Evolutionary conservation across 2,329 filamentous ascomycete genomes (phyloP).

Genomic region (Aspergillus arachidicola): DNA sequence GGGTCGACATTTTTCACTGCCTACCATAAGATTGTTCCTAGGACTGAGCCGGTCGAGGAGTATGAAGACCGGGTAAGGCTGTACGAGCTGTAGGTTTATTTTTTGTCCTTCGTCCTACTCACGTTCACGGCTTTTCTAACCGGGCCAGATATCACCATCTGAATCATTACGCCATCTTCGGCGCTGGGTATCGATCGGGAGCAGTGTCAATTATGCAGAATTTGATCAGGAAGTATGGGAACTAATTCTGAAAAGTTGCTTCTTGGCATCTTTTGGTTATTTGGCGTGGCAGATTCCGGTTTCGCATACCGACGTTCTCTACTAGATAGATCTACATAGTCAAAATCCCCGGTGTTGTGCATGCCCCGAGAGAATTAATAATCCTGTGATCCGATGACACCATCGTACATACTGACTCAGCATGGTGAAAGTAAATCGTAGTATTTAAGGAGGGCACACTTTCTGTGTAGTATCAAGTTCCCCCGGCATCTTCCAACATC

Average conservation of each 20-base stretch:
- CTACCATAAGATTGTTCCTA: conserved; percentile 75
- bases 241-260: not conserved
- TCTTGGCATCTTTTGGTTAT: not conserved
- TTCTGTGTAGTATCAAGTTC: not conserved
- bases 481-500: not conserved
- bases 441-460: not conserved
- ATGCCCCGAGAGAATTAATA: not conserved
- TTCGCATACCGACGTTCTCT: not conserved
- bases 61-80: conserved; percentile 80
- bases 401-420: conserved; percentile 3
- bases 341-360: not conserved
- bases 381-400: conserved; percentile 11
- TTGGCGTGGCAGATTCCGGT: not conserved
- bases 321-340: not conserved
- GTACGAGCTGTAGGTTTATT: conserved; percentile 73
- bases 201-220: conserved; percentile 79
- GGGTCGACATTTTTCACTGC: conserved; percentile 70
- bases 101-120: not conserved
- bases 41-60: conserved; percentile 77
- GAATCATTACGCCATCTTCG: conserved; percentile 86
- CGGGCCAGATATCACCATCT: conserved; percentile 76
- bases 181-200: conserved; percentile 73
- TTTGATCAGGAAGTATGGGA: conserved; percentile 71
- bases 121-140: conserved; percentile 13
- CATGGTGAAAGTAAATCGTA: not conserved